Conservation (phyloP, 441 rosid genomes). For the Syzygium syzygioides region DNA sequence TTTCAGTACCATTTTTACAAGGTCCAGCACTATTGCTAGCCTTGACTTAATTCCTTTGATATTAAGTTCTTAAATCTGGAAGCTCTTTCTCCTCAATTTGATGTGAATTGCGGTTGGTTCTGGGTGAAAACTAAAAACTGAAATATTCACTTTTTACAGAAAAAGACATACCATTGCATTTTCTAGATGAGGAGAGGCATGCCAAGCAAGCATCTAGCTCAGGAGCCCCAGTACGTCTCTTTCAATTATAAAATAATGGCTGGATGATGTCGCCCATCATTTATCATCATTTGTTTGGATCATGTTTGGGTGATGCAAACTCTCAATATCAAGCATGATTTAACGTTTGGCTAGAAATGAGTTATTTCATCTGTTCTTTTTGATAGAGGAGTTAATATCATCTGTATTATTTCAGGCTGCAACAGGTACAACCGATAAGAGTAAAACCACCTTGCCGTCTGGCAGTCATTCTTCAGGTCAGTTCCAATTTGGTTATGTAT, state of each 20-base stretch:
- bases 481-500: neutral
- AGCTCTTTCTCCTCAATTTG: neutral
- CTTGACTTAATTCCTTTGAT: neutral
- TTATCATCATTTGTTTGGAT: neutral
- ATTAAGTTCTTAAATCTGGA: neutral
- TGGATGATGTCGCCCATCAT: neutral
- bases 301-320: neutral
- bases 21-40: slow-evolving; percentile 35
- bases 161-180: slow-evolving; percentile 79
- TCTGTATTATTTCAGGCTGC: slow-evolving; percentile 31
- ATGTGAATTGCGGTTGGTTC: neutral
- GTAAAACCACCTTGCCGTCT: slow-evolving; percentile 20
- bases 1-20: slow-evolving; percentile 92
- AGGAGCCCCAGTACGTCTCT: slow-evolving; percentile 50
- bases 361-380: neutral
- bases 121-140: neutral
- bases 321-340: neutral
- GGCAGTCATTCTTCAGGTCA: slow-evolving; percentile 64
- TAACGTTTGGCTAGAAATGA: neutral
- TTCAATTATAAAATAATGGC: neutral
- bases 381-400: neutral
- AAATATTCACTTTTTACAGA: slow-evolving; percentile 37
- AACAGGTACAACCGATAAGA: slow-evolving; percentile 40
- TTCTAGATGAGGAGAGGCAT: slow-evolving; percentile 65
- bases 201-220: slow-evolving; percentile 79